Evolutionary conservation across 768 basidiomycete genomes (phyloP).

Genomic region (Mycena vulgaris): DNA sequence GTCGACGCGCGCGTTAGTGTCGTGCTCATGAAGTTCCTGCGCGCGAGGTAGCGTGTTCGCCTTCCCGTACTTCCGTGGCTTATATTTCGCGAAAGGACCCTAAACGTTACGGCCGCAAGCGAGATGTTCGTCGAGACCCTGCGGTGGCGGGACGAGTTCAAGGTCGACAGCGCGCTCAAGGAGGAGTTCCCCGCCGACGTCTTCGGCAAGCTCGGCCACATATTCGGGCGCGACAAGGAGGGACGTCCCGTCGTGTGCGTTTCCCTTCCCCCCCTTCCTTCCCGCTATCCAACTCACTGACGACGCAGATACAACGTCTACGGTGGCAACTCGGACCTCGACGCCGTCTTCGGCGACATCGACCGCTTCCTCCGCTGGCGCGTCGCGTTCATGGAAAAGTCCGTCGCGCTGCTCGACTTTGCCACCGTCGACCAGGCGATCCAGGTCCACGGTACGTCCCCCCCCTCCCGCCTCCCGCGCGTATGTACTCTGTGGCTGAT

Average conservation of each 20-base stretch:
- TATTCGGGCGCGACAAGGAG: constrained; percentile 80
- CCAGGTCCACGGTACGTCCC: constrained; percentile 75
- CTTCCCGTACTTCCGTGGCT: neutral
- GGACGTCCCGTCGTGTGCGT: constrained; percentile 79
- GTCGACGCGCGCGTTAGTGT: constrained; percentile 79
- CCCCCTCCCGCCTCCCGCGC: neutral
- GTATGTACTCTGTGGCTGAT: no score
- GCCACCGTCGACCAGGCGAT: constrained; percentile 79
- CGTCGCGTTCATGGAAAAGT: constrained; percentile 82
- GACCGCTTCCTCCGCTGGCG: constrained; percentile 87
- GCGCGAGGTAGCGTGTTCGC: constrained; percentile 71
- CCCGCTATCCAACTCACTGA: neutral
- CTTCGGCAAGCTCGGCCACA: constrained; percentile 75
- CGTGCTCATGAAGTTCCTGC: constrained; percentile 85
- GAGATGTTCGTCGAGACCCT: constrained; percentile 65
- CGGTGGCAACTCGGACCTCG: constrained; percentile 76
- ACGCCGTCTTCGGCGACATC: constrained; percentile 83
- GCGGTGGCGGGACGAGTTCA: constrained; percentile 79
- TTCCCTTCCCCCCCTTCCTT: neutral
- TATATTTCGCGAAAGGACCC: constrained; percentile 20
- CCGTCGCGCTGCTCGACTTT: constrained; percentile 77
- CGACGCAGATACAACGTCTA: constrained; percentile 82
- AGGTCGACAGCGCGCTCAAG: constrained; percentile 70
- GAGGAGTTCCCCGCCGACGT: constrained; percentile 76
- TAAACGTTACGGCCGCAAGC: constrained; percentile 30